A percentile compares a stretch with the other conserved stretches of the same genome.
Evolutionary conservation across 305 asterid genomes (phyloP).

Genomic region (Fraxinus ornus): DNA sequence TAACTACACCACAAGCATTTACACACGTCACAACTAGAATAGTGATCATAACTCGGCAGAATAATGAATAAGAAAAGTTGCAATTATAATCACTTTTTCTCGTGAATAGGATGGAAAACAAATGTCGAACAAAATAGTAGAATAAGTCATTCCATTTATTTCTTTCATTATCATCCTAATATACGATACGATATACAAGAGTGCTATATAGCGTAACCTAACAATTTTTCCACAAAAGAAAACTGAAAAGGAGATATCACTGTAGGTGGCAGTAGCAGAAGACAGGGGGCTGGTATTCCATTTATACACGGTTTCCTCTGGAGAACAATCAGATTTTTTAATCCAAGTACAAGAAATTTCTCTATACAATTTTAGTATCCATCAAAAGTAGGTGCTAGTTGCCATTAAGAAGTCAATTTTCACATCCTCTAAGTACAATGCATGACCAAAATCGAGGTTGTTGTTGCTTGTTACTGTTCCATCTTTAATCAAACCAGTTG

Average conservation of each 20-base stretch:
- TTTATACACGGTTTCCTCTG: conserved; percentile 35
- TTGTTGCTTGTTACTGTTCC: conserved; percentile 7
- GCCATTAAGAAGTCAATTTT: conserved; percentile 7
- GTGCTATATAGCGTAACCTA: background rate
- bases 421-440: conserved; percentile 16
- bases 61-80: background rate
- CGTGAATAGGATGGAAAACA: background rate
- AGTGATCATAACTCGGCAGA: background rate
- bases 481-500: conserved; percentile 29
- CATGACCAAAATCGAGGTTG: conserved; percentile 7
- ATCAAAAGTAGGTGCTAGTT: conserved; percentile 8
- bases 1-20: background rate
- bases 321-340: conserved; percentile 24
- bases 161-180: background rate
- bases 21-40: background rate
- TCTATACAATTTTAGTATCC: conserved; percentile 33
- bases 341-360: conserved; percentile 26
- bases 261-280: background rate
- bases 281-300: background rate
- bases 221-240: background rate
- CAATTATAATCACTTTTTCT: background rate
- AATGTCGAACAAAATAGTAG: background rate
- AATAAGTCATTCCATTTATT: background rate
- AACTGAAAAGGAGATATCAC: background rate
- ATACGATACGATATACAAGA: background rate